Evolutionary conservation across 768 basidiomycete species (phyloP), one percentile per base, ranked within the genome.

Genomic region (Russula abietina): DNA sequence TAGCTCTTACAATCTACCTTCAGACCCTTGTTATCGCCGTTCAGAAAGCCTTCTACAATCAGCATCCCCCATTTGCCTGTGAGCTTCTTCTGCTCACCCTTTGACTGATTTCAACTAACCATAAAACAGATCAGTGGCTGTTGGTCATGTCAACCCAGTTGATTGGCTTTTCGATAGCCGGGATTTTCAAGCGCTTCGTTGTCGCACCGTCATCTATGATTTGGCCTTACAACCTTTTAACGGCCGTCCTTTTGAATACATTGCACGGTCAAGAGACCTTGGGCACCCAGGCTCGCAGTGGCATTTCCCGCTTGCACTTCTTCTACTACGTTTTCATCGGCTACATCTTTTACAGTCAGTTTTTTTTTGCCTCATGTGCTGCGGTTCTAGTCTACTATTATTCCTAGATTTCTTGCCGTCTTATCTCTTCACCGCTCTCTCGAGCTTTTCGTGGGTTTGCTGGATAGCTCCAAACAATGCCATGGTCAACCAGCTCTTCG

Each of bases 241-340:
- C 73, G 53, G 74, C 75, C 57, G 77, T 78, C 6, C 73, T 79
- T 12, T 78, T 79, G 71, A 80, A 80, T 70, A 79, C 79, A 4
- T 72, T 75, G 14, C 74, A 75, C 62, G 66, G 70, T 2, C 71
- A 74, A 62, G 62, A 72, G 45, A 80, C 80, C 60, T 63, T 71
- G 4, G 82, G 81, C 39, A 75, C 77, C n/a, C 77, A 79, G 8
- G 68, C 57, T 12, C 74, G 72, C 5, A 79, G 78, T 14, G 81
- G 82, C 22, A 73, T 84, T 57, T 79, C 79, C 2, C 80, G 83
- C 39, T 79, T 78, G 62, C 74, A 77, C 17, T 84, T 83, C 73
- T 85, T 84, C 75, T 2, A 70, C 22, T 78, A 73, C 50, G 78
- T 69, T 1, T 81, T 78, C 69, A 0, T 70, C 3, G 78, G 71